Base-by-base conservation (phyloP, 2,329 filamentous ascomycete genomes). In the Apiospora phragmitis region DNA sequence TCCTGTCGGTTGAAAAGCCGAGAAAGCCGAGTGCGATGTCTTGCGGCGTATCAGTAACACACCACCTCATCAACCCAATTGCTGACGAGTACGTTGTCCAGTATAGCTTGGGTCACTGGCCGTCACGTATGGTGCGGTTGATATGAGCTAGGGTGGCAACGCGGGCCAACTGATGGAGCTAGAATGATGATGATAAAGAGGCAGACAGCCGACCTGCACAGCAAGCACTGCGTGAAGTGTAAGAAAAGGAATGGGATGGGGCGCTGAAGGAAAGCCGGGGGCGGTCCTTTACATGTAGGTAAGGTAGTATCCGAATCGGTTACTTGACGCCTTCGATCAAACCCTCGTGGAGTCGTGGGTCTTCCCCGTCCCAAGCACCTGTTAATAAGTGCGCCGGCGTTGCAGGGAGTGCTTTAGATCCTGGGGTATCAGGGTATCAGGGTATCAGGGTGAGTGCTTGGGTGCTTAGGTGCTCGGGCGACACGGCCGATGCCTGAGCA, bases 341-440 rank as follows among this genome's bases (percentile, higher is more conserved):
- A 16, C 55, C 55, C 55, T 62, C 55, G 55, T 62, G 55, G 55
- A 62, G 55, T 35, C 55, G 55, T 62, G 55, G 55, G 55, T 35
- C 55, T 21, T 6, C 51, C 49, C 49, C 49, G 21, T 65, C 26
- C 26, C 47, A 26, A 51, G 51, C 26, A 59, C 49, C 49, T 55
- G 51, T 32, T 26, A 59, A 59, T 21, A 32, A 32, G 51, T 32
- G 51, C 51, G 16, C 21, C 51, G 18, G 26, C 26, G 16, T 59
- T 26, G 51, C 26, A 59, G 38, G 38, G 38, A 11, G 8, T 51
- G 24, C 47, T 51, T 29, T 21, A 16, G 47, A 51, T 26, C 16
- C 51, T 59, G 51, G 51, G 51, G 51, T 59, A 45, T 14, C 11
- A n/a, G n/a, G 41, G 11, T 42, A 21, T 45, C 4, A 45, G 3